Percentiles rank a stretch among this genome's conserved stretches.
Conservation (phyloP, 352 stramenopile species). For the Phytophthora foliorum region DNA sequence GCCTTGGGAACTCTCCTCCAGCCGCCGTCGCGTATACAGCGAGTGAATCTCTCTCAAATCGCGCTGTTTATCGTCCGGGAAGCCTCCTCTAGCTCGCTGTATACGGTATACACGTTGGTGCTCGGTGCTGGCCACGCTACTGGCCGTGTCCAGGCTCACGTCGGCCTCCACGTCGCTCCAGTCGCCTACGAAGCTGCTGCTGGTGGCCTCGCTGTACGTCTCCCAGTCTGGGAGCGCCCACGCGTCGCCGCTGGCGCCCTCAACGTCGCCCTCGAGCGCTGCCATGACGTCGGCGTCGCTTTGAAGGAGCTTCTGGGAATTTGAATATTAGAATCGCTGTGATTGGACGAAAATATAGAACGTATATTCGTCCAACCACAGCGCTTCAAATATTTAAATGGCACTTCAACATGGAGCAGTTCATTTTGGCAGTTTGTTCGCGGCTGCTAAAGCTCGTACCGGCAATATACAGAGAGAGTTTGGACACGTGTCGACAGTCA, state of each 20-base stretch:
- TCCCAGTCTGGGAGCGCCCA: constrained; percentile 73
- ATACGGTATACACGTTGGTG: constrained; percentile 50
- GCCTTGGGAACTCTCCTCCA: constrained; percentile 24
- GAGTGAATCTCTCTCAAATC: constrained; percentile 43
- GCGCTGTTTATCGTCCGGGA: constrained; percentile 15
- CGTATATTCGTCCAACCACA: too few species aligned
- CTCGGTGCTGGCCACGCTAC: constrained; percentile 44
- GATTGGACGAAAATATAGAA: constrained; percentile 23
- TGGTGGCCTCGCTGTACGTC: constrained; percentile 52
- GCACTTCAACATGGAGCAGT: constrained; percentile 26
- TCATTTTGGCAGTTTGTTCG: background rate
- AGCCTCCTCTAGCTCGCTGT: constrained; percentile 30
- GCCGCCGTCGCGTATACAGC: constrained; percentile 42
- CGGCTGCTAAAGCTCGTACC: background rate
- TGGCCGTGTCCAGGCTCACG: constrained; percentile 47
- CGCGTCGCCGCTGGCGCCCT: constrained; percentile 9
- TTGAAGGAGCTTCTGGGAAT: constrained; percentile 17
- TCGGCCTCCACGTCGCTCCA: constrained; percentile 51
- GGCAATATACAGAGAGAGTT: background rate
- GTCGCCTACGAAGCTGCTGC: constrained; percentile 28
- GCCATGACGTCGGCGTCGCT: constrained; percentile 24
- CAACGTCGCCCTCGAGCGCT: background rate
- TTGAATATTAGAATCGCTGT: constrained; percentile 30
- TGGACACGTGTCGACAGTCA: background rate
- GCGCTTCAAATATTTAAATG: too few species aligned